A percentile compares a stretch with the other conserved stretches of the same genome.
These are phyloP conservation scores for Aspergillus fijiensis DNA, from an alignment of 2,329 filamentous ascomycete genomes.

Conservation along the genomic window DNA sequence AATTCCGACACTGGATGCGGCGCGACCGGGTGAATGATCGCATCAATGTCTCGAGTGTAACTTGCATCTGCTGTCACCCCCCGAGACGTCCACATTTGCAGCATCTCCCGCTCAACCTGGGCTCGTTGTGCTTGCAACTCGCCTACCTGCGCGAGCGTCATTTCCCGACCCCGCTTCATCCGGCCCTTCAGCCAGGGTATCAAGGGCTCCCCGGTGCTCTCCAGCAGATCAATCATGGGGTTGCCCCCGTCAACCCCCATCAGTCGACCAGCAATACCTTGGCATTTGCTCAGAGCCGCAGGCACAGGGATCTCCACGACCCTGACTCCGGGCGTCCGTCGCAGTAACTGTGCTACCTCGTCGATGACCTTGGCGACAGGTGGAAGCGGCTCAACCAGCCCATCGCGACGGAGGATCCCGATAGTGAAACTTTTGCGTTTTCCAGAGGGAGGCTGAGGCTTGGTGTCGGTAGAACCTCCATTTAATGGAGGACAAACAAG, in stretches of 20 bases:
- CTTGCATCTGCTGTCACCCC: background rate
- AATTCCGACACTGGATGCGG: conserved; percentile 63
- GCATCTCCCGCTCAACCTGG: conserved; percentile 55
- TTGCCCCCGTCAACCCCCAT: conserved; percentile 60
- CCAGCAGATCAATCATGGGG: conserved; percentile 57
- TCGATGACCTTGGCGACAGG: conserved; percentile 41
- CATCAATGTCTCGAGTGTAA: conserved; percentile 49
- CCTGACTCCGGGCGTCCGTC: conserved; percentile 47
- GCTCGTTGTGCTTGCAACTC: conserved; percentile 55
- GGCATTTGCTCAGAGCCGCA: conserved; percentile 53
- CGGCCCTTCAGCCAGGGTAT: conserved; percentile 60
- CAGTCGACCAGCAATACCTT: conserved; percentile 57
- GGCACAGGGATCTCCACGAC: conserved; percentile 59
- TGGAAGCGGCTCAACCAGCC: conserved; percentile 39
- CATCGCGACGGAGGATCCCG: conserved; percentile 44
- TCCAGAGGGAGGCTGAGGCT: conserved; percentile 19
- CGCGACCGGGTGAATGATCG: conserved; percentile 63
- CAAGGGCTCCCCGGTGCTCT: conserved; percentile 56
- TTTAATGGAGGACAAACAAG: background rate
- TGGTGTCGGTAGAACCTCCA: conserved; percentile 14
- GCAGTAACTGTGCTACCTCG: conserved; percentile 40
- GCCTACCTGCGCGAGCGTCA: conserved; percentile 50
- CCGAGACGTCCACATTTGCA: conserved; percentile 55
- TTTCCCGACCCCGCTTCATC: conserved; percentile 49
- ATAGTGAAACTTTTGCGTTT: conserved; percentile 36